Conservation (phyloP, 352 stramenopile genomes). For the Thalassiosira oceanica region DNA sequence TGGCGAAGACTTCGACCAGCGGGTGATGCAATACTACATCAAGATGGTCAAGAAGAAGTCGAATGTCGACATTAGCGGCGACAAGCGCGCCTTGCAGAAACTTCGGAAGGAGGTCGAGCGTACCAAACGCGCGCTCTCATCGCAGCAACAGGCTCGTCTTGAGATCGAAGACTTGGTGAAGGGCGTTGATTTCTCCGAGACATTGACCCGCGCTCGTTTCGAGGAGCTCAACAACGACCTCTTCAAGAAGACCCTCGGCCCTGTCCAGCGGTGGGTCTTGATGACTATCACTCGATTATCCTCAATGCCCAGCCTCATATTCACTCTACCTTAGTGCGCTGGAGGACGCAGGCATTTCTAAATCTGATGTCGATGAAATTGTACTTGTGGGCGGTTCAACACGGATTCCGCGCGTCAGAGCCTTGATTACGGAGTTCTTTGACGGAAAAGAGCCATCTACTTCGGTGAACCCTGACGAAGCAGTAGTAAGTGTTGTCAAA, state of each 20-base stretch:
- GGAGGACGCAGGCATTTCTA: slow-evolving; percentile 89
- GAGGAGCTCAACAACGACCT: slow-evolving; percentile 93
- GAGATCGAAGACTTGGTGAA: slow-evolving; percentile 93
- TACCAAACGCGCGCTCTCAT: slow-evolving; percentile 93
- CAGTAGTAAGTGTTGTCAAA: no score
- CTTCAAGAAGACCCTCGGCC: slow-evolving; percentile 94
- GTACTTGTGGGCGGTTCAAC: slow-evolving; percentile 97
- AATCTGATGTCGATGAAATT: slow-evolving; percentile 95
- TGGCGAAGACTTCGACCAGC: slow-evolving; percentile 93
- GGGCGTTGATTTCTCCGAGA: slow-evolving; percentile 92
- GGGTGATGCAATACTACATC: slow-evolving; percentile 97
- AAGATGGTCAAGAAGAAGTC: slow-evolving; percentile 96
- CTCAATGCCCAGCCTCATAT: no score
- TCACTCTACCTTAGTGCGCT: slow-evolving; percentile 92
- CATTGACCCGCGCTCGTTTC: slow-evolving; percentile 84
- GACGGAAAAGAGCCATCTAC: slow-evolving; percentile 83
- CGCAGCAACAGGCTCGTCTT: slow-evolving; percentile 88
- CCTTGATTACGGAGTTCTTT: slow-evolving; percentile 89
- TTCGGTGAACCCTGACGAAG: slow-evolving; percentile 92
- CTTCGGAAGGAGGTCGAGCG: slow-evolving; percentile 91
- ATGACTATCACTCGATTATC: no score
- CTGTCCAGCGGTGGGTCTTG: no score
- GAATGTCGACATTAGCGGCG: slow-evolving; percentile 86
- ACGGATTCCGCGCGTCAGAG: slow-evolving; percentile 89
- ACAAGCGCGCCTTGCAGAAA: slow-evolving; percentile 93